Evolutionary conservation across 257 asterid genomes (phyloP).

Genomic region (Solanum raphanifolium): DNA sequence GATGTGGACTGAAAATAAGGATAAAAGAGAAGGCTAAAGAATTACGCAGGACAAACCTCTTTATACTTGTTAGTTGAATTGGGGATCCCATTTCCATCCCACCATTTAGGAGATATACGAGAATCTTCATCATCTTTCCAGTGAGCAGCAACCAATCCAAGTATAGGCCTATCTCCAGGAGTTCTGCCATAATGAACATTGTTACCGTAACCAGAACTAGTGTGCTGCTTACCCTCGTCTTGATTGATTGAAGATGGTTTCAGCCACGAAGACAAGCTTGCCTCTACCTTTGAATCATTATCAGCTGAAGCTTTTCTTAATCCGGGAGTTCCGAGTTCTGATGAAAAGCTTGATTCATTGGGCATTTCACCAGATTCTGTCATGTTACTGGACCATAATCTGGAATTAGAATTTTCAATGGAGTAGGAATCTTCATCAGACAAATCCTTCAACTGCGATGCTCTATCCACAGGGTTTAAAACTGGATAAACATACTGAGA

Average conservation of each 20-base stretch:
- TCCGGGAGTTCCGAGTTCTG: neutral
- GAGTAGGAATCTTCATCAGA: conserved; percentile 27
- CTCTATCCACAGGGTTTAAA: conserved; percentile 34
- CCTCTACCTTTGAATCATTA: conserved; percentile 28
- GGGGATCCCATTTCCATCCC: conserved; percentile 96
- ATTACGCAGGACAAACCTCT: conserved; percentile 38
- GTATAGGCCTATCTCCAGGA: conserved; percentile 76
- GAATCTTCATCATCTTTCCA: conserved; percentile 60
- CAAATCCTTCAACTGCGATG: conserved; percentile 28
- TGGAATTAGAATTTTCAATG: conserved; percentile 13
- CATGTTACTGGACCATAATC: neutral
- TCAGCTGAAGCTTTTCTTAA: conserved; percentile 20
- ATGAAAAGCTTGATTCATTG: conserved; percentile 13
- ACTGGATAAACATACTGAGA: conserved; percentile 59
- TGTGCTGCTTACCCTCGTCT: conserved; percentile 14
- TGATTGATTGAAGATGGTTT: conserved; percentile 31
- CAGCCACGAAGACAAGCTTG: conserved; percentile 55
- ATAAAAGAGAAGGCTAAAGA: neutral
- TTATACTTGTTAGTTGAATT: conserved; percentile 91
- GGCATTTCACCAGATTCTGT: conserved; percentile 12
- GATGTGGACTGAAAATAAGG: neutral
- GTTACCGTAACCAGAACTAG: conserved; percentile 9
- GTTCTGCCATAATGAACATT: conserved; percentile 18
- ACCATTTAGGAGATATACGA: conserved; percentile 57
- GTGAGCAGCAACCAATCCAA: conserved; percentile 92